These are phyloP conservation scores for Cadophora malorum DNA, from an alignment of 2,329 filamentous ascomycete genomes.

Conservation along the genomic window DNA sequence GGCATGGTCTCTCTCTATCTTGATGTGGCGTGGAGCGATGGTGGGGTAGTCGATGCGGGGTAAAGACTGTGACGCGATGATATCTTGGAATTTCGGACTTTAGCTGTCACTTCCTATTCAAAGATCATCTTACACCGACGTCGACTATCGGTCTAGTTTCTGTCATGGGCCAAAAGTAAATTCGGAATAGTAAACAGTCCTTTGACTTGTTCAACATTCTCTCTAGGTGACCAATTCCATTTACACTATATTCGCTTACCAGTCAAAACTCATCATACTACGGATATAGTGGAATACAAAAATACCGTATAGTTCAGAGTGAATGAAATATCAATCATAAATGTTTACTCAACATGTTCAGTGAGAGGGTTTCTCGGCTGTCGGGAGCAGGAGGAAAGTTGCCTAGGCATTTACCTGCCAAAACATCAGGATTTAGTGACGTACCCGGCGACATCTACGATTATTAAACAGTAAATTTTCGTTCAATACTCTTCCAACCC, in stretches of 20 bases:
- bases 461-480: not conserved
- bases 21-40: not conserved
- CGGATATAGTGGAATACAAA: too few species aligned
- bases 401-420: not conserved
- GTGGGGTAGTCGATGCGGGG: constrained; percentile 24
- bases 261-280: not conserved
- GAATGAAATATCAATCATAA: not conserved
- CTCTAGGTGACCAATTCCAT: not conserved
- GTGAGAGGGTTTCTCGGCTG: not conserved
- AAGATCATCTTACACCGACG: not conserved
- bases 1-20: not conserved
- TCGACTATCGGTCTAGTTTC: not conserved
- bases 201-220: not conserved
- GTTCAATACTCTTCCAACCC: not conserved
- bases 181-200: not conserved
- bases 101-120: not conserved
- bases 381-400: not conserved
- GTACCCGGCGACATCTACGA: not conserved
- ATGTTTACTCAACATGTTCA: not conserved
- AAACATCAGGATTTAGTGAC: not conserved
- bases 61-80: constrained; percentile 4
- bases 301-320: too few species aligned
- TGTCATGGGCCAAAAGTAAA: not conserved
- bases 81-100: not conserved
- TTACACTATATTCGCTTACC: not conserved